Base-by-base conservation (phyloP, 345 rosid genomes). In the Citrus cavaleriei region DNA sequence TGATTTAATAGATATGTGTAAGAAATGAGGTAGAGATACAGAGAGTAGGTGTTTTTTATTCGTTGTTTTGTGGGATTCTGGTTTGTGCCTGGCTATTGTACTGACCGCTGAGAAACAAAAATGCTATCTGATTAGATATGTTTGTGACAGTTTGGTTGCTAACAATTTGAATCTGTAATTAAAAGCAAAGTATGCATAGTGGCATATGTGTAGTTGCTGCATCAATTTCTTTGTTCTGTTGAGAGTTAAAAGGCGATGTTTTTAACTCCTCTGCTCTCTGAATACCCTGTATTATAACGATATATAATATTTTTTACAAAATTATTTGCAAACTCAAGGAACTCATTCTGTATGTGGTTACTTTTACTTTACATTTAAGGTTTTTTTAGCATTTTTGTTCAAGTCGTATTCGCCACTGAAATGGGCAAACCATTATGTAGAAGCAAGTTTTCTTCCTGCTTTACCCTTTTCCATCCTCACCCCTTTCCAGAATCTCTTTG, bases 141-240 rank as follows among this genome's bases (percentile, higher is more conserved):
- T 79, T 79, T 82, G 87, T 80, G 80, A 75, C 75, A 88, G 89
- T 85, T 81, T 84, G 89, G 81, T 86, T 83, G 83, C 91, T 90
- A 85, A 91, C 93, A 54, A 83, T 80, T 83, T 85, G 83, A 85
- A 81, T 87, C 86, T 84, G 90, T 84, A 87, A 83, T 88, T 84
- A 89, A 77, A 82, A 66, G 10, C 62, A 72, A 81, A 73, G 86
- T 74, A 72, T 79, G 79, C 80, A 49, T 77, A 65, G 82, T 75
- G 67, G 70, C 78, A 79, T 46, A 46, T 75, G 81, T 25, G 35
- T 58, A 46, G 32, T 79, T 64, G 67, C 79, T 8, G 51, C 73
- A 1, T 65, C 70, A 34, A 55, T 77, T 62, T 55, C 38, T 69
- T 67, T 64, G 59, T 74, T 77, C 30, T 7, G 14, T 73, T 49